Conservation (phyloP, 192 early-diverging fungal species). For the Lobosporangium transversale region DNA sequence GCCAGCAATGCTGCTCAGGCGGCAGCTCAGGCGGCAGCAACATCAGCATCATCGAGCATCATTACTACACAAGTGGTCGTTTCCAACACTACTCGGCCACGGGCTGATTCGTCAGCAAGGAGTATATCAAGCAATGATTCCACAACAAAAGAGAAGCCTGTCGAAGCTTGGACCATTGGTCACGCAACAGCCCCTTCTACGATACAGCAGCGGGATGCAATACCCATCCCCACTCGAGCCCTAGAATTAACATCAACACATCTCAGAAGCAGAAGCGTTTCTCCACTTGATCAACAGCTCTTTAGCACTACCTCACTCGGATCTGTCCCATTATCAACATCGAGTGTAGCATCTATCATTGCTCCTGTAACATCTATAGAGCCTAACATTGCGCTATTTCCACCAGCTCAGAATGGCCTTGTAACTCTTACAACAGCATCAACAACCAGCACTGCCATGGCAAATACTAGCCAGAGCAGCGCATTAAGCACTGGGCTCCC, state of each 20-base stretch:
- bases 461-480: neutral
- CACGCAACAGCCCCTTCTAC: conserved; percentile 4
- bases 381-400: neutral
- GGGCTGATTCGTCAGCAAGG: neutral
- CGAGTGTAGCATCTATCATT: neutral
- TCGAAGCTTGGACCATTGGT: conserved; percentile 45
- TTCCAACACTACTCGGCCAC: conserved; percentile 1
- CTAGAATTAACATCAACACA: conserved; percentile 13
- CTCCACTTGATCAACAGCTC: neutral
- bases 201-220: conserved; percentile 31
- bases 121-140: neutral
- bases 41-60: neutral
- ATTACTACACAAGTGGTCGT: conserved; percentile 34
- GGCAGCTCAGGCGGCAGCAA: neutral
- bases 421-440: neutral
- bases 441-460: neutral
- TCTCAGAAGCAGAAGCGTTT: neutral
- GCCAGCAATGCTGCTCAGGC: conserved; percentile 1
- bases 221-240: conserved; percentile 34
- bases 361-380: neutral
- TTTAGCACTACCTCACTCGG: neutral
- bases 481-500: neutral
- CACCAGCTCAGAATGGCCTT: neutral
- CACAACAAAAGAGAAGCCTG: conserved; percentile 6
- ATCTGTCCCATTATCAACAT: conserved; percentile 4